Percentiles rank a stretch among this genome's conserved stretches.
Evolutionary conservation across 2,329 filamentous ascomycete species (phyloP).

Genomic region (Verticillium albo-atrum): DNA sequence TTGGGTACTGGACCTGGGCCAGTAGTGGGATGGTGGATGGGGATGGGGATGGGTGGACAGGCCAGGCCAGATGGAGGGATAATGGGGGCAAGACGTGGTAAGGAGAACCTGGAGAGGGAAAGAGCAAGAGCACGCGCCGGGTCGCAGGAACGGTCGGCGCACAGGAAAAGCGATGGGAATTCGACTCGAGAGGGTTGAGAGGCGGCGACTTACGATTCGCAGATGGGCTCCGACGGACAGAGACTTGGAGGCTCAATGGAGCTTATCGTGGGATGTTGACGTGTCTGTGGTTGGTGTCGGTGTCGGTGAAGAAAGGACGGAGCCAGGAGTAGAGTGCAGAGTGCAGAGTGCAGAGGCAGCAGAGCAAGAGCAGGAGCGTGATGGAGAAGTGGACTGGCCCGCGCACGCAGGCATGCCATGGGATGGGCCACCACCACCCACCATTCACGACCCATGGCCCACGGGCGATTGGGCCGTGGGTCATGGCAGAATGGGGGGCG

Average conservation of each 20-base stretch:
- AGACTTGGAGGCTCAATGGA: neutral
- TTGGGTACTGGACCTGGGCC: neutral
- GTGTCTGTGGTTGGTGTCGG: neutral
- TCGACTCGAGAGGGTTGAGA: neutral
- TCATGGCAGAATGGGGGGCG: neutral
- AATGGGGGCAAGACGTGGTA: neutral
- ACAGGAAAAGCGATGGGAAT: neutral
- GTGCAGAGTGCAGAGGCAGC: neutral
- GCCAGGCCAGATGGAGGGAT: neutral
- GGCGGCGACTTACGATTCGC: constrained; percentile 1
- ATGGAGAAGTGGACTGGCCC: neutral
- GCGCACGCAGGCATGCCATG: neutral
- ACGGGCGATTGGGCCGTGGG: no score
- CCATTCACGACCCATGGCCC: neutral
- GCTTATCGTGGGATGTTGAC: constrained; percentile 3
- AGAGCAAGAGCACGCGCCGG: neutral
- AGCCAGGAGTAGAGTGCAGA: neutral
- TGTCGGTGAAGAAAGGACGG: constrained; percentile 5
- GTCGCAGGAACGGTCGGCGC: neutral
- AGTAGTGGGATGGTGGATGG: neutral
- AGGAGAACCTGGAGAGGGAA: neutral
- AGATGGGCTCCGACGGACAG: neutral
- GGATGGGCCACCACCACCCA: neutral
- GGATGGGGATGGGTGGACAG: neutral
- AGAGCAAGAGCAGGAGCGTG: neutral